Conservation (phyloP, 805 yeast genomes). For the Komagataella kurtzmanii region DNA sequence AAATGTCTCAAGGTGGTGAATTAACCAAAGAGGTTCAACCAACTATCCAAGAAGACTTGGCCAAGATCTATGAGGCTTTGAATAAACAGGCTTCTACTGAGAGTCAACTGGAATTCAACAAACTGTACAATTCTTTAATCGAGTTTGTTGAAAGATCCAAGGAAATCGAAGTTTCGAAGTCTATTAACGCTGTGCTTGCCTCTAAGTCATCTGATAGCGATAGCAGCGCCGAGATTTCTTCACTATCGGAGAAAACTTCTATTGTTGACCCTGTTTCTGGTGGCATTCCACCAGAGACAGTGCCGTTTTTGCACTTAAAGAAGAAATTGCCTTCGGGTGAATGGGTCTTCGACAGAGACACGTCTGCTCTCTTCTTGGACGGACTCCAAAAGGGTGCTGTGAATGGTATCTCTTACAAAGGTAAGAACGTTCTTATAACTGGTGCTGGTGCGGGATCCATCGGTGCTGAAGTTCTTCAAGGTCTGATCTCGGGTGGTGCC, state of each 20-base stretch:
- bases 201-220: constrained; percentile 29
- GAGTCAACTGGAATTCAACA: constrained; percentile 59
- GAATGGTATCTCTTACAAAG: constrained; percentile 84
- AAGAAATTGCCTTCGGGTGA: constrained; percentile 55
- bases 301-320: constrained; percentile 91
- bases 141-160: constrained; percentile 54
- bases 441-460: constrained; percentile 99
- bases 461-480: constrained; percentile 94
- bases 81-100: constrained; percentile 60
- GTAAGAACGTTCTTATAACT: constrained; percentile 80
- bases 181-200: constrained; percentile 38
- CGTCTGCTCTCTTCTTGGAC: constrained; percentile 71
- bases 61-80: constrained; percentile 71
- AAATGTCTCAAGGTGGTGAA: constrained; percentile 92
- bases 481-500: constrained; percentile 95
- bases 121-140: constrained; percentile 56
- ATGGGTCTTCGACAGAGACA: constrained; percentile 75
- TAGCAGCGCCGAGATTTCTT: constrained; percentile 70
- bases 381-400: constrained; percentile 90
- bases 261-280: constrained; percentile 65
- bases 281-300: constrained; percentile 64
- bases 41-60: constrained; percentile 73
- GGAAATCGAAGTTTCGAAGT: constrained; percentile 57
- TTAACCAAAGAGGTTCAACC: constrained; percentile 61
- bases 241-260: constrained; percentile 61